Evolutionary conservation across 192 early-diverging fungal genomes (phyloP).

Genomic region (Polychytrium aggregatum): DNA sequence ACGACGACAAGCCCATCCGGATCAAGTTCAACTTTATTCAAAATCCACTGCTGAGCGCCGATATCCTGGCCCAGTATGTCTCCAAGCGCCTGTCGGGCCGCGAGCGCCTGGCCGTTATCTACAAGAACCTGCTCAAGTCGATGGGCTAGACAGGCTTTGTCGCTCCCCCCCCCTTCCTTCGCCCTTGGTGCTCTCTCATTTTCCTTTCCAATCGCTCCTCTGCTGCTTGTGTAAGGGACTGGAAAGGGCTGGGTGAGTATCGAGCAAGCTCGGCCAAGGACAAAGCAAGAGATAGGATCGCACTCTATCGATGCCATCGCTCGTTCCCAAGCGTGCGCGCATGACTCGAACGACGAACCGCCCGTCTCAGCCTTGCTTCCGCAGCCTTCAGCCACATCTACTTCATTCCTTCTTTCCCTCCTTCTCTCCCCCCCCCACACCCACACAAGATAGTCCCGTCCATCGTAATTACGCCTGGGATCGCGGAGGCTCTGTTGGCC

Average conservation of each 20-base stretch:
- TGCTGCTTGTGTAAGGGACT: background rate
- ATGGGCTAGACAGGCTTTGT: constrained; percentile 5
- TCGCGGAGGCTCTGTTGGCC: too few species aligned
- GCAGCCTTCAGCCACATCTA: too few species aligned
- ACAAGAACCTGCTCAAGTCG: constrained; percentile 16
- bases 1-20: constrained; percentile 25
- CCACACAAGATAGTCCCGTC: too few species aligned
- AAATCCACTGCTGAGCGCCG: constrained; percentile 39
- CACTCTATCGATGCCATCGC: too few species aligned
- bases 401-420: too few species aligned
- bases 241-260: background rate
- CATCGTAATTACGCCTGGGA: too few species aligned
- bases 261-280: background rate
- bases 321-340: too few species aligned
- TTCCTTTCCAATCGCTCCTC: background rate
- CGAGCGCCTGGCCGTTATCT: constrained; percentile 18
- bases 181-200: background rate
- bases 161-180: background rate
- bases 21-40: constrained; percentile 33
- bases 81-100: constrained; percentile 12
- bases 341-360: too few species aligned
- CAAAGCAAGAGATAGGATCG: too few species aligned
- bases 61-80: constrained; percentile 31
- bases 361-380: too few species aligned
- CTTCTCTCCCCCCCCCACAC: too few species aligned